Base-by-base conservation (phyloP, 129 eudicot species). In the Artemisia tridentata region DNA sequence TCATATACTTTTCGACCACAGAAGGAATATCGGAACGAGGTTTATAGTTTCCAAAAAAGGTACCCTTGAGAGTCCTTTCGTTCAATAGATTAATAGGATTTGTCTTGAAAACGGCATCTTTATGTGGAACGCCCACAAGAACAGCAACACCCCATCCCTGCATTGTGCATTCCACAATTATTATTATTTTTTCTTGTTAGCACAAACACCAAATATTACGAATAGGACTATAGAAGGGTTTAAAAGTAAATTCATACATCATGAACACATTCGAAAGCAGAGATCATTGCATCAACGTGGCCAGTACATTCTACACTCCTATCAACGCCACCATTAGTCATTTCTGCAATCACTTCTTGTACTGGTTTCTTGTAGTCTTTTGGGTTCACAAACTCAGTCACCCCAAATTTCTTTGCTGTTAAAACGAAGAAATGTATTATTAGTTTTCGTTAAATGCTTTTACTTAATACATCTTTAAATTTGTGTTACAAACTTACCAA, bases 111-210 rank as follows among this genome's bases (percentile, higher is more conserved):
- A 70, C 86, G 0, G 77, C 90, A 46, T 86, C 96, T 80, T 90
- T 90, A 41, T 90, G 81, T n/a, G 93, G 93, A 50, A 90, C 93
- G 12, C 96, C 92, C 55, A 89, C 96, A 53, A 89, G 90, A 56
- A 89, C 96, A 54, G 90, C 92, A 59, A 86, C 96, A 9, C 91
- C 96, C 96, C 95, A 90, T 16, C 96, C 95, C 96, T 90, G 23
- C 23, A 21, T 21, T 21, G 1, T 67, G 51, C 15, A 75, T 0
- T n/a, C n/a, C n/a, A n/a, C n/a, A n/a, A n/a, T n/a, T n/a, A n/a
- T 55, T 54, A 25, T 25, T 25, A 1, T 25, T 25, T 0, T 25
- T 17, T 62, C 45, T 21, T 31, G 11, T 31, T 25, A 25, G 27
- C 27, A 3, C 3, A 12, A 69, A 25, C 25, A 0, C 46, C 2